These are phyloP conservation scores for Xylariales sp. DNA, from an alignment of 2,329 filamentous ascomycete species.

Conservation along the genomic window DNA sequence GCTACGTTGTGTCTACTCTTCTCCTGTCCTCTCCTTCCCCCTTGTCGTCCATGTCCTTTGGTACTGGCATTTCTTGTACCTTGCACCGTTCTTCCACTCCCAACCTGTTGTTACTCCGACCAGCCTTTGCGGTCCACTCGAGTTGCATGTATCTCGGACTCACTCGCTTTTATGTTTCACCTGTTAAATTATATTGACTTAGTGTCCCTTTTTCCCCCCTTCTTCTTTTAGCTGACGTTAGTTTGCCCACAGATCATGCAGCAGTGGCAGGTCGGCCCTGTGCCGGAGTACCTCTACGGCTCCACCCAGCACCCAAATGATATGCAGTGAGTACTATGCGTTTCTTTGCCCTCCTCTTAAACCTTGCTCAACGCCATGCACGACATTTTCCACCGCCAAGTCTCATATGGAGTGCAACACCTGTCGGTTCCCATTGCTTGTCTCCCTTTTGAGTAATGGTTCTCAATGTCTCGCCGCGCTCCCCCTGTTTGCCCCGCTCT, in stretches of 20 bases:
- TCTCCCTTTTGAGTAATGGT: constrained; percentile 19
- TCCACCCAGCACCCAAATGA: constrained; percentile 66
- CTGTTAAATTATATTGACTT: not conserved
- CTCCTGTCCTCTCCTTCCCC: not conserved
- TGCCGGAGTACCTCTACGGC: constrained; percentile 67
- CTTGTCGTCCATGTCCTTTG: not conserved
- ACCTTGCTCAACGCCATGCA: constrained; percentile 30
- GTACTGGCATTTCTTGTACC: not conserved
- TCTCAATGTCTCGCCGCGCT: constrained; percentile 25
- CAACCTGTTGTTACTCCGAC: not conserved
- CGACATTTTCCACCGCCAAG: constrained; percentile 30
- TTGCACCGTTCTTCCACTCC: not conserved
- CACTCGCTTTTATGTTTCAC: not conserved
- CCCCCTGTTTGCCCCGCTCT: constrained; percentile 14
- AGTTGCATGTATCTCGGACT: constrained; percentile 1
- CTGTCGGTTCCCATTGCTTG: constrained; percentile 31
- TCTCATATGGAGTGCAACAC: constrained; percentile 23
- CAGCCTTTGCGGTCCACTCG: not conserved
- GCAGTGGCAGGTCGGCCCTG: constrained; percentile 70
- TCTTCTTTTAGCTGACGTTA: constrained; percentile 46
- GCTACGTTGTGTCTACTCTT: constrained; percentile 1
- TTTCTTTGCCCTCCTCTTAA: constrained; percentile 51
- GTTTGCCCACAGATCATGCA: constrained; percentile 64
- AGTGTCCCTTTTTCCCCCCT: not conserved
- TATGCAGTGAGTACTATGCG: constrained; percentile 67